Conservation (phyloP, 768 basidiomycete species). For the Exsudoporus frostii region DNA sequence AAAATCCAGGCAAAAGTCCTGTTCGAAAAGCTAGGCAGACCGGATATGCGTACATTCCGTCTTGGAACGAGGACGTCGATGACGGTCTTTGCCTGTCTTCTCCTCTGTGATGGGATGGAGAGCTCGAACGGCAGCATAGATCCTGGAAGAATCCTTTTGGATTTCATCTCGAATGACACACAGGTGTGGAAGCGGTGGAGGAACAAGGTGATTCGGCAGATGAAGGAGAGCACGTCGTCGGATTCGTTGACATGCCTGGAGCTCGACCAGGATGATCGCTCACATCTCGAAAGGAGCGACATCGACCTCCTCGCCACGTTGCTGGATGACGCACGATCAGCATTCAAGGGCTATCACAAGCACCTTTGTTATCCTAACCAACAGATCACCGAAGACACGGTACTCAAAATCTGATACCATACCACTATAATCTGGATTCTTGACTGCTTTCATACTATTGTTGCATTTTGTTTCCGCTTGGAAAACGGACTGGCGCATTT, state of each 20-base stretch:
- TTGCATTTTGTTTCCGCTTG: background rate
- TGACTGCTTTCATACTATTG: background rate
- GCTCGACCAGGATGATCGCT: constrained; percentile 8
- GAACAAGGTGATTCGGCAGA: constrained; percentile 18
- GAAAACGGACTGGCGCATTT: background rate
- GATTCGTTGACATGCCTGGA: background rate
- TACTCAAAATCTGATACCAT: background rate
- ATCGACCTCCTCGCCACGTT: constrained; percentile 13
- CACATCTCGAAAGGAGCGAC: constrained; percentile 8
- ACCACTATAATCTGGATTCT: background rate
- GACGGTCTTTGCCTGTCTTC: constrained; percentile 24
- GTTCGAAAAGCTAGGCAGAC: constrained; percentile 13
- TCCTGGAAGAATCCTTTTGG: constrained; percentile 15
- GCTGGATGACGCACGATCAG: constrained; percentile 15
- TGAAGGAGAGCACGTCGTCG: constrained; percentile 4
- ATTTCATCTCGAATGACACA: constrained; percentile 24
- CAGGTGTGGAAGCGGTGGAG: constrained; percentile 26
- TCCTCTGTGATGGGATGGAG: constrained; percentile 25
- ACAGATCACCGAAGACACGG: background rate
- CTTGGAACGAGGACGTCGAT: constrained; percentile 22
- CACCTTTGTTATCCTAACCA: background rate
- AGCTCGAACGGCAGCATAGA: constrained; percentile 8
- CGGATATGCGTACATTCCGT: constrained; percentile 16
- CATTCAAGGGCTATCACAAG: constrained; percentile 17
- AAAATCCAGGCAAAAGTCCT: constrained; percentile 25